These are phyloP conservation scores for Phylloporus gajari DNA, from an alignment of 1,284 basidiomycete genomes.

Conservation along the genomic window DNA sequence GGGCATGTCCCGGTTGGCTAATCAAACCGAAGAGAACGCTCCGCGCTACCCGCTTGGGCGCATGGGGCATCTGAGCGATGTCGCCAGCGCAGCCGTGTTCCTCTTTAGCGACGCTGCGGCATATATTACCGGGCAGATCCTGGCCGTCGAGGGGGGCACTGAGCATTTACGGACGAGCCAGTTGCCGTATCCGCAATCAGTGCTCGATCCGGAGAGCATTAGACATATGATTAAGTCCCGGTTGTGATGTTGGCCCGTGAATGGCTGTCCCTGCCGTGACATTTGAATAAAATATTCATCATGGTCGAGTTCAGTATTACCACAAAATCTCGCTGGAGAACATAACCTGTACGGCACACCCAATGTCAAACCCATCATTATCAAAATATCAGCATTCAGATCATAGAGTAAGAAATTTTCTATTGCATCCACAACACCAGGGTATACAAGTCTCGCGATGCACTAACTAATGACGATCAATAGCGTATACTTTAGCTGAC, in stretches of 20 bases:
- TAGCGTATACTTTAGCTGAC: not conserved
- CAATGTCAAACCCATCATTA: too few species aligned
- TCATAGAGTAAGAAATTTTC: too few species aligned
- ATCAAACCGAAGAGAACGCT: slow-evolving; percentile 45
- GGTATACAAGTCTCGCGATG: slow-evolving; percentile 4
- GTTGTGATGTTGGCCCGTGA: too few species aligned
- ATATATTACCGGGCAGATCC: slow-evolving; percentile 81
- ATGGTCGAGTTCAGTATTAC: too few species aligned
- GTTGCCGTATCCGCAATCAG: slow-evolving; percentile 73
- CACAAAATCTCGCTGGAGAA: too few species aligned
- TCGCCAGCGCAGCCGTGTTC: slow-evolving; percentile 85
- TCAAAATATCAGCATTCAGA: too few species aligned
- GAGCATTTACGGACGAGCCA: slow-evolving; percentile 63
- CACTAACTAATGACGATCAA: not conserved
- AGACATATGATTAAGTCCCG: slow-evolving; percentile 53
- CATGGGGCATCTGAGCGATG: slow-evolving; percentile 74
- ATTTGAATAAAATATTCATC: too few species aligned
- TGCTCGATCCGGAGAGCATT: slow-evolving; percentile 66
- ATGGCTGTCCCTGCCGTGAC: too few species aligned
- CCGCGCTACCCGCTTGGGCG: slow-evolving; percentile 68
- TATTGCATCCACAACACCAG: slow-evolving; percentile 5
- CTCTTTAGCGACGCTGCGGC: slow-evolving; percentile 89
- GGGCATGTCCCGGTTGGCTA: slow-evolving; percentile 74
- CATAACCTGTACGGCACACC: too few species aligned
- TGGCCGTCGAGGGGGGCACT: slow-evolving; percentile 75